Base-by-base conservation (phyloP, 352 stramenopile species). In the Phytophthora chlamydospora region DNA sequence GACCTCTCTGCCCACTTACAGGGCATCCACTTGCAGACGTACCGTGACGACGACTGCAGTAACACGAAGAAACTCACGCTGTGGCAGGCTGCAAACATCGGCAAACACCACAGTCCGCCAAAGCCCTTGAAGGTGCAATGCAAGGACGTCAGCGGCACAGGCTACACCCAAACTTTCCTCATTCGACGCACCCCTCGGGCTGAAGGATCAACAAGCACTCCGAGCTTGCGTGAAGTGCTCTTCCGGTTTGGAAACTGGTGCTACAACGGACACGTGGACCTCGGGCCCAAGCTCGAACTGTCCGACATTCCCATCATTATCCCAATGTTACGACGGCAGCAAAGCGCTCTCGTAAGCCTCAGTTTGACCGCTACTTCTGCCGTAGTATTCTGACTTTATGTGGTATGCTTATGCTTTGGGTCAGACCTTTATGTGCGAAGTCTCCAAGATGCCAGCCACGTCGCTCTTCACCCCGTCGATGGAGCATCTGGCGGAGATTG, bases 191-290 rank as follows among this genome's bases (percentile, higher is more conserved):
- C 82, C 3, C 71, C 74, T 4, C 76, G 69, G 16, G 43, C 68
- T 19, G 70, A 76, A 47, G 66, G 56, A 24, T 64, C 67, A 29
- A 61, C 62, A 31, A 58, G 46, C 34, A 58, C 54, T 2, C 64
- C 65, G 13, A 94, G 75, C 52, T 78, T 97, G 29, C 84, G 91
- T n/a, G 89, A 98, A 47, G 92, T 98, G 42, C 83, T 98, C 29
- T 98, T 98, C 64, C 83, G 93, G 49, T 98, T 98, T 62, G 95
- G 95, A 32, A 96, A 88, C 62, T 98, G 95, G 95, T 98, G 93
- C 76, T 98, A 98, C 83, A 94, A 91, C 54, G 93, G 94, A 2
- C 80, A 91, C 58, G 91, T 98, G 13, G 88, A 98, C 43, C 71
- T 98, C 2, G 89, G 85, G 1, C 83, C 93, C 0, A 93, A 94